phyloP scores from a whole-genome alignment of 768 basidiomycete species.

The Boletus vermiculosoides region DNA sequence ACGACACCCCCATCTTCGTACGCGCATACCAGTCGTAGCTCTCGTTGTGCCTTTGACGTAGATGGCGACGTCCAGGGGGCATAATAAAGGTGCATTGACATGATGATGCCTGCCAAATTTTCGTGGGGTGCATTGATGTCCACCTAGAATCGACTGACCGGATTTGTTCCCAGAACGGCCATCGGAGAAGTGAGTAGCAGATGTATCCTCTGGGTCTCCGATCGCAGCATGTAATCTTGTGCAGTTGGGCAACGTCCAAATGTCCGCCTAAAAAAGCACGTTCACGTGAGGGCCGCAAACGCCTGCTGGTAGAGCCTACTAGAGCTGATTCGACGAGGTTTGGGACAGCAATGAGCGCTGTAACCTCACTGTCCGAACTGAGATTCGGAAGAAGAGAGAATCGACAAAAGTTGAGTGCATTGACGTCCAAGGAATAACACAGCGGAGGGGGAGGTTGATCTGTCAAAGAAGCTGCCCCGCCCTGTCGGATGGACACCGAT shows the following conservation, averaged over 20 bases:
- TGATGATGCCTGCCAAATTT: conserved; percentile 70
- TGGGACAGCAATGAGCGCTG: conserved; percentile 73
- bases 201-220: conserved; percentile 50
- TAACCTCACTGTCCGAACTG: conserved; percentile 11
- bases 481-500: conserved; percentile 46
- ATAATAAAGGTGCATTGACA: conserved; percentile 75
- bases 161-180: conserved; percentile 55
- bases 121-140: not conserved
- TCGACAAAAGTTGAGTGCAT: conserved; percentile 91
- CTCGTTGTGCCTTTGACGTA: conserved; percentile 29
- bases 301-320: conserved; percentile 40
- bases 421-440: conserved; percentile 77
- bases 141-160: conserved; percentile 40
- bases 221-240: conserved; percentile 82
- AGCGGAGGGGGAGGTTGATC: conserved; percentile 51
- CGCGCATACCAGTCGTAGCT: conserved; percentile 64
- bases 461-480: conserved; percentile 54
- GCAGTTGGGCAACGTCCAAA: conserved; percentile 74
- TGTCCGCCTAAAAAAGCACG: conserved; percentile 62
- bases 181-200: conserved; percentile 31
- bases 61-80: conserved; percentile 32
- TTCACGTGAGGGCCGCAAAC: not conserved
- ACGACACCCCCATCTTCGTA: conserved; percentile 91
- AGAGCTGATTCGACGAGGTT: conserved; percentile 87
- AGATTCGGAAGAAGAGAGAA: conserved; percentile 61